Base-by-base conservation (phyloP, 202 grass and related monocot species). In the Carex arenaria region DNA sequence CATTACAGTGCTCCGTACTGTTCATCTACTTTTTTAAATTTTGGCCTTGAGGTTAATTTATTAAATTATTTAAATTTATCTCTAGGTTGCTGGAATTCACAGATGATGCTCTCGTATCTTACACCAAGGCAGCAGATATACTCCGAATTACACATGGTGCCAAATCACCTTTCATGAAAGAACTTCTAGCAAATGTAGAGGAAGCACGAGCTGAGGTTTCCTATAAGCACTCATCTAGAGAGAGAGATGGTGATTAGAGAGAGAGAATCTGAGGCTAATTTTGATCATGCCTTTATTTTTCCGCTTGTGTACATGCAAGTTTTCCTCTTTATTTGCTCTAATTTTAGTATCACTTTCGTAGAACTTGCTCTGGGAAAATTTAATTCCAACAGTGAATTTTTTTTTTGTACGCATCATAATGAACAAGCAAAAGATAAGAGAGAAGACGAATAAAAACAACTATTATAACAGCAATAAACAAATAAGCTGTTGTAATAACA, bases 131-230 rank as follows among this genome's bases (percentile, higher is more conserved):
- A 60, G 60, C 81, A 69, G 92, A 93, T 83, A 86, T 95, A 79
- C 95, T 98, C 61, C 80, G 81, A 82, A 86, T 98, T 85, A 98
- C 92, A 59, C 95, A 98, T 57, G 92, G 92, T 23, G 90, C 88
- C 5, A 70, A 79, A 38, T 94, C 91, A 22, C 64, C 80, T 60
- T 98, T 98, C 78, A 89, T 95, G 92, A 95, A 82, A 77, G 93
- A 98, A 84, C 84, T 95, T 72, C 83, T 93, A 10, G 77, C 81
- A 31, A 93, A 88, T 67, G 52, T 95, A 30, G 93, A 95, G 72
- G 91, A 98, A 90, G 89, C 88, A 61, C 87, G 88, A 3, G 88
- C 86, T 45, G 95, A 95, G 83, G 89, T 80, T 86, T 95, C 90
- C 72, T 91, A 87, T 81, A 95, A 76, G 86, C 82, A 83, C 59